A percentile compares a stretch with the other conserved stretches of the same genome.
These are phyloP conservation scores for Aspergillus udagawae DNA, from an alignment of 2,329 filamentous ascomycete species.

Conservation along the genomic window DNA sequence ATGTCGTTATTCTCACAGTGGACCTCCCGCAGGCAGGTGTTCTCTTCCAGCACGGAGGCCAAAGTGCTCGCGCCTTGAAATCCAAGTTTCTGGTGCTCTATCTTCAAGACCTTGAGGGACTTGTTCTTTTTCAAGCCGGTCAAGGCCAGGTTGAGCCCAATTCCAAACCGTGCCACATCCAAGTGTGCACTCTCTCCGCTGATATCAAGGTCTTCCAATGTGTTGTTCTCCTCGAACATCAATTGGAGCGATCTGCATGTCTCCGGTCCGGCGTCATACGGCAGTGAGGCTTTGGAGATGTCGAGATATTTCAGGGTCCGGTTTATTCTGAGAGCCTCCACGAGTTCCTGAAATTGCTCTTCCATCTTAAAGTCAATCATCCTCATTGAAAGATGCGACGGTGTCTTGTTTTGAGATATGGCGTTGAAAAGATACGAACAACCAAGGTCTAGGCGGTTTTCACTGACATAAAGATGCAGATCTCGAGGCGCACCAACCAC, in stretches of 20 bases:
- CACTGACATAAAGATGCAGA: constrained; percentile 63
- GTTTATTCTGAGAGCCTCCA: constrained; percentile 60
- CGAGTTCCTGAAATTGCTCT: constrained; percentile 58
- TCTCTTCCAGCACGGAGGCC: constrained; percentile 63
- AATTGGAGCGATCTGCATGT: constrained; percentile 61
- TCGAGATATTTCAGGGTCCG: constrained; percentile 61
- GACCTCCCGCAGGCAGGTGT: constrained; percentile 59
- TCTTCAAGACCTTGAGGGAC: constrained; percentile 57
- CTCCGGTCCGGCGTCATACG: constrained; percentile 63
- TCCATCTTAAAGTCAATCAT: constrained; percentile 67
- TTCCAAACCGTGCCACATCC: constrained; percentile 66
- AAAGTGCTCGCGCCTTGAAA: constrained; percentile 66
- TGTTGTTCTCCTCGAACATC: constrained; percentile 65
- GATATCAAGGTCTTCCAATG: constrained; percentile 63
- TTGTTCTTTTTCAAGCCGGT: constrained; percentile 62
- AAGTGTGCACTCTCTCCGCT: constrained; percentile 68
- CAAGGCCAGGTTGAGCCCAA: constrained; percentile 64
- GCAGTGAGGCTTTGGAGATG: constrained; percentile 66
- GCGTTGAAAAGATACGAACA: constrained; percentile 42
- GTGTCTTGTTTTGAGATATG: constrained; percentile 52
- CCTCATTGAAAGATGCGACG: constrained; percentile 61
- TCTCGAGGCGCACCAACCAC: constrained; percentile 50
- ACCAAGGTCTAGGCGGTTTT: constrained; percentile 49
- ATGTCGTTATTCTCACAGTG: constrained; percentile 71
- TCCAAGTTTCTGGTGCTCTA: constrained; percentile 66